A percentile compares a stretch with the other conserved stretches of the same genome.
These are phyloP conservation scores for Calonectria naviculata DNA, from an alignment of 2,329 filamentous ascomycete genomes.

Conservation along the genomic window DNA sequence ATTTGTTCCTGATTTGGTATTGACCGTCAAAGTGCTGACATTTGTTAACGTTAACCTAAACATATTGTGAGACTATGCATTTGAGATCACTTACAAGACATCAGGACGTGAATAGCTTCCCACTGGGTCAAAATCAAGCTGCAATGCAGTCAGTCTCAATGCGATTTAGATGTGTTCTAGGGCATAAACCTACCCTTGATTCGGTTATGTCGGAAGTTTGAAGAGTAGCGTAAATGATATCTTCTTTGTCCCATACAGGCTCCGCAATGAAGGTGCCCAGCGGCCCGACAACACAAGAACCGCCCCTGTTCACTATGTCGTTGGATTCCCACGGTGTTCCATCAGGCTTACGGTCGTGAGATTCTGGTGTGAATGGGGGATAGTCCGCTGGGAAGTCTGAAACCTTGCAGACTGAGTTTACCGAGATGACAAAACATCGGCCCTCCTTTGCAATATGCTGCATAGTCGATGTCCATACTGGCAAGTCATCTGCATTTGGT, in stretches of 20 bases:
- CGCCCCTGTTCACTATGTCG: not conserved
- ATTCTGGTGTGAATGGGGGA: not conserved
- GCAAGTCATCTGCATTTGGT: not conserved
- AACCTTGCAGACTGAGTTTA: not conserved
- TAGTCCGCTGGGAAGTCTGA: not conserved
- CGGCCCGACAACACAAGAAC: not conserved
- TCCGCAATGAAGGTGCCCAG: not conserved
- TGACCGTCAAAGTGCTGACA: not conserved
- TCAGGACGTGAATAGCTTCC: conserved; percentile 1
- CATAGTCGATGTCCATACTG: not conserved
- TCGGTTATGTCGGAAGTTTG: not conserved
- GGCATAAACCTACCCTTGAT: not conserved
- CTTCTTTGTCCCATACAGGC: conserved; percentile 3
- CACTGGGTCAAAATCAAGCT: not conserved
- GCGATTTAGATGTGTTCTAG: not conserved
- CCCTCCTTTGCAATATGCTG: conserved; percentile 7
- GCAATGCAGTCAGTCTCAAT: not conserved
- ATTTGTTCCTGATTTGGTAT: not conserved
- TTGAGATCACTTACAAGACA: not conserved
- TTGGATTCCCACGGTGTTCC: not conserved
- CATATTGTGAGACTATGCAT: not conserved
- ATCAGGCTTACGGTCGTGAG: not conserved
- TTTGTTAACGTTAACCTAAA: not conserved
- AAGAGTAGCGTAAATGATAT: not conserved
- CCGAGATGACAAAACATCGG: not conserved